These are phyloP conservation scores for Colletotrichum tamarilloi DNA, from an alignment of 2,329 filamentous ascomycete genomes.

Conservation along the genomic window DNA sequence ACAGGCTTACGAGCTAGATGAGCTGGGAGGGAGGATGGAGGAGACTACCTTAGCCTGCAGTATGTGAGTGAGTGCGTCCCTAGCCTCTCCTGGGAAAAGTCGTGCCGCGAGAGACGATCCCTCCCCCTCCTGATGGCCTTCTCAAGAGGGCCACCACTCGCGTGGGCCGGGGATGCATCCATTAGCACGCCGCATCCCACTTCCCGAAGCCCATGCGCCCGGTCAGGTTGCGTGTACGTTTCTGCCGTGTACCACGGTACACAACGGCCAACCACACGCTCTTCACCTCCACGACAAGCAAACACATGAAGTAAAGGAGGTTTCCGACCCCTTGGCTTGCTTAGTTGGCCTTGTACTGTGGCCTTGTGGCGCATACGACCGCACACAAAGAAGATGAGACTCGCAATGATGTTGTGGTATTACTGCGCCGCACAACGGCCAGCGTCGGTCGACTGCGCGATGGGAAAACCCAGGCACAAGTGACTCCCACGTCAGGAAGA, in stretches of 20 bases:
- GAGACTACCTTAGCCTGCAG: neutral
- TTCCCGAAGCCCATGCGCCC: constrained; percentile 20
- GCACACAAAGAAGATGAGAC: constrained; percentile 1
- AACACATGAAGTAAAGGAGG: neutral
- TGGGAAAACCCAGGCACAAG: constrained; percentile 6
- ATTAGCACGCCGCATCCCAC: constrained; percentile 24
- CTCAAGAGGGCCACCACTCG: neutral
- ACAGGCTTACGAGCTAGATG: neutral
- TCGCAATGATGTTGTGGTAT: neutral
- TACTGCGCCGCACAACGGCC: neutral
- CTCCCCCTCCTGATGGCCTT: neutral
- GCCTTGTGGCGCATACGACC: neutral
- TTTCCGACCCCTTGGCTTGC: constrained; percentile 21
- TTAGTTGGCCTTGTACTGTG: neutral
- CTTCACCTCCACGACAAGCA: constrained; percentile 12
- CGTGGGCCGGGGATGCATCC: constrained; percentile 17
- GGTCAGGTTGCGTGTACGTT: neutral
- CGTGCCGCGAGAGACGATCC: neutral
- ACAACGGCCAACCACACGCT: constrained; percentile 14
- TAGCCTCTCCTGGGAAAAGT: neutral
- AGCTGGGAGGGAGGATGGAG: neutral
- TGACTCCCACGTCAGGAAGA: constrained; percentile 13
- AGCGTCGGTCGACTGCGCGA: constrained; percentile 14
- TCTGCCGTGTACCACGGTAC: neutral
- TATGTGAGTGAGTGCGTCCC: neutral